A percentile compares a stretch with the other conserved stretches of the same genome.
phyloP scores from a whole-genome alignment of 176 grass and related monocot genomes.

The Avena insularis region DNA sequence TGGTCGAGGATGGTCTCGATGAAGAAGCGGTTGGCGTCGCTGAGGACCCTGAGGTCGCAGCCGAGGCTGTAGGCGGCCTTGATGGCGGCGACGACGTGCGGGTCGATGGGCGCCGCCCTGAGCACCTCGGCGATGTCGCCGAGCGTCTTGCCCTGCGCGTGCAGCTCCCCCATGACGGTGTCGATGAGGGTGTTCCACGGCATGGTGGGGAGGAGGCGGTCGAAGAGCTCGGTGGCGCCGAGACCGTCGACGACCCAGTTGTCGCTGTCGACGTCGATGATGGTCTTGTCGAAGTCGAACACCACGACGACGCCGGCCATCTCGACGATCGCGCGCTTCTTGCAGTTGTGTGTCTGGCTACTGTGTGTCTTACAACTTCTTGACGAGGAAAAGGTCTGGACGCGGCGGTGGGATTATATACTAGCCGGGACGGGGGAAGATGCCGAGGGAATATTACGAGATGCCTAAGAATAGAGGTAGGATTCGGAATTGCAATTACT shows the following conservation, averaged over 20 bases:
- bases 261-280: constrained; percentile 95
- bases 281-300: constrained; percentile 97
- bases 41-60: constrained; percentile 81
- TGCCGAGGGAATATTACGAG: constrained; percentile 57
- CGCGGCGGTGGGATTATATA: too few species aligned
- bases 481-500: not conserved
- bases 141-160: constrained; percentile 48
- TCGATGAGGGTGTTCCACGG: constrained; percentile 91
- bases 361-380: not conserved
- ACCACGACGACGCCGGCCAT: constrained; percentile 66
- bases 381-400: not conserved
- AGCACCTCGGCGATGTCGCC: constrained; percentile 57
- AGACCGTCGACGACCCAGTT: constrained; percentile 76
- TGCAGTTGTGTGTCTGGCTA: not conserved
- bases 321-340: not conserved
- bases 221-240: constrained; percentile 67
- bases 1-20: constrained; percentile 79
- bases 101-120: constrained; percentile 51
- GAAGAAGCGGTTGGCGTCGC: constrained; percentile 94
- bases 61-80: constrained; percentile 60
- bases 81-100: constrained; percentile 56
- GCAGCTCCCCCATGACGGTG: constrained; percentile 70
- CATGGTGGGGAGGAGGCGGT: constrained; percentile 88
- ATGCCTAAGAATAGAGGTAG: constrained; percentile 18
- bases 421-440: too few species aligned